Evolutionary conservation across 306 rosid species (phyloP), one percentile per base, ranked within the genome.

Genomic region (Quillaja saponaria): DNA sequence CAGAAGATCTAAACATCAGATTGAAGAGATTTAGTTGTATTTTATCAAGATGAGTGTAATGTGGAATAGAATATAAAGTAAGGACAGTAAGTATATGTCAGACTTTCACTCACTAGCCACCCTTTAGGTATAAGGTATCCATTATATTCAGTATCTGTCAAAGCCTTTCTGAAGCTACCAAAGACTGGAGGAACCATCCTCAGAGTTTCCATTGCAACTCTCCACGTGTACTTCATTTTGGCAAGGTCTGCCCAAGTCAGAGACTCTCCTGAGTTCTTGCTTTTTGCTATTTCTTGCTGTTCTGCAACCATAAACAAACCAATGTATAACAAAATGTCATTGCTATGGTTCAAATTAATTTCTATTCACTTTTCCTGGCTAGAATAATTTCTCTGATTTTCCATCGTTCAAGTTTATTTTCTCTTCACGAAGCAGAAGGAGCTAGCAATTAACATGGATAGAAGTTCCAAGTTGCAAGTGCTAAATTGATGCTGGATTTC

Each of bases 211-310:
- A 63, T 13, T 41, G 78, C 86, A 39, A 77, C 83, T 54, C 73
- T 77, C 81, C 86, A 81, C 17, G 86, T 81, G 72, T 76, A 72
- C 75, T 76, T 82, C 87, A 79, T 82, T 66, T 76, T 69, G 53
- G 51, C 34, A 40, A 82, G 78, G 73, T 79, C 82, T 69, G 79
- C 78, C 87, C 87, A 82, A 1, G 68, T 73, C 49, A 82, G 72
- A 13, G 58, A 28, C 60, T 79, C 76, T 28, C 78, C 82, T 3
- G 50, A 11, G 11, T 5, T 39, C 73, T 79, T 82, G 66, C 55
- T 79, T 72, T 34, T 62, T 11, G 55, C 82, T 61, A 79, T 69
- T 41, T 76, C 80, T 79, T 82, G 80, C 8, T 82, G 78, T 42
- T 82, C 87, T 82, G 67, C 7, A 70, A 40, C 40, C 6, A 37